Conservation (phyloP, 306 rosid genomes). For the Psophocarpus tetragonolobus region DNA sequence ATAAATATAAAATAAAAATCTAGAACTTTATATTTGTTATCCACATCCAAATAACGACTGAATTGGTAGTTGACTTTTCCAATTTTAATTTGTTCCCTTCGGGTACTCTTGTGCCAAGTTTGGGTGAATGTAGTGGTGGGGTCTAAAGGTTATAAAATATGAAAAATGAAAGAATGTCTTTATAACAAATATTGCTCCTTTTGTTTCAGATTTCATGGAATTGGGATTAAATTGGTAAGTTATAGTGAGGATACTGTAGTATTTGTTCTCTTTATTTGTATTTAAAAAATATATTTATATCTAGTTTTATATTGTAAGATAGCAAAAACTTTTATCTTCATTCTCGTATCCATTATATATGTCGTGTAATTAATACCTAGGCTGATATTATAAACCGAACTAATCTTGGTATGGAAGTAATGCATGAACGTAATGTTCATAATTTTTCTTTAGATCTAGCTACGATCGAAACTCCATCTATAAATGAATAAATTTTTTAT, state of each 20-base stretch:
- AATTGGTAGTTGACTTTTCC: conserved; percentile 38
- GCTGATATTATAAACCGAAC: neutral
- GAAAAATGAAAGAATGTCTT: conserved; percentile 31
- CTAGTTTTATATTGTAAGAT: too few species aligned
- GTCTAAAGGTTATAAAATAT: conserved; percentile 9
- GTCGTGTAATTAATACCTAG: neutral
- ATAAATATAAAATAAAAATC: conserved; percentile 13
- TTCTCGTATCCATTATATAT: too few species aligned
- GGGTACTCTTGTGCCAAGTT: conserved; percentile 9
- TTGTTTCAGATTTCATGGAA: conserved; percentile 44
- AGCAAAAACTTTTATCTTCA: too few species aligned
- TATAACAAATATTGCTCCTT: conserved; percentile 41
- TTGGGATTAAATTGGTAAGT: too few species aligned
- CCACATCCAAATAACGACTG: conserved; percentile 36
- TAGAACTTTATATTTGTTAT: neutral
- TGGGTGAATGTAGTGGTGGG: conserved; percentile 41
- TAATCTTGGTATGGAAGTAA: neutral
- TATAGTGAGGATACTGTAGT: too few species aligned
- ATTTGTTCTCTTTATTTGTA: too few species aligned
- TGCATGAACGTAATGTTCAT: too few species aligned
- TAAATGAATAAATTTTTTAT: too few species aligned
- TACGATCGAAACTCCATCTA: too few species aligned
- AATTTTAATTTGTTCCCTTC: conserved; percentile 32
- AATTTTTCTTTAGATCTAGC: too few species aligned
- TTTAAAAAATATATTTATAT: too few species aligned